Evolutionary conservation across 176 grass and related monocot genomes (phyloP).

Genomic region (Themeda triandra): DNA sequence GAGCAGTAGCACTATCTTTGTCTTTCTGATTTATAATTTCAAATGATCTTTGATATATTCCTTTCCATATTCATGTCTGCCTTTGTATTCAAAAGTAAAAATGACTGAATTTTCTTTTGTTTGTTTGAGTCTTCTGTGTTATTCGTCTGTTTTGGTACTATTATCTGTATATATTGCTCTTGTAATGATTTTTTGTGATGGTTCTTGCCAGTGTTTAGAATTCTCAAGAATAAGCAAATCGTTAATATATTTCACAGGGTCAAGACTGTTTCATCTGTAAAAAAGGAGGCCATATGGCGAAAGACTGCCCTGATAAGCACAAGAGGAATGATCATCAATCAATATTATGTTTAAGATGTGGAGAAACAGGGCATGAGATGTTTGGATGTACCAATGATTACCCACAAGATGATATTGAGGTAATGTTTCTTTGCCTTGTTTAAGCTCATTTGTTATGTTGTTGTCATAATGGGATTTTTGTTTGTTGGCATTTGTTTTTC

Average conservation of each 20-base stretch:
- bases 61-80: background rate
- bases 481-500: background rate
- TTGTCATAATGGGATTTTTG: background rate
- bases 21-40: background rate
- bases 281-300: conserved; percentile 82
- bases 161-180: background rate
- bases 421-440: conserved; percentile 21
- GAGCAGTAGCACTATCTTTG: background rate
- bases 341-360: conserved; percentile 76
- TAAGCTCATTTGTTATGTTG: conserved; percentile 1
- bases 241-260: conserved; percentile 46
- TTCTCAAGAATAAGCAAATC: conserved; percentile 9
- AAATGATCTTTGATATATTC: background rate
- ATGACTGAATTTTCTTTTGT: background rate
- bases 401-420: conserved; percentile 70
- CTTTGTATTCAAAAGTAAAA: background rate
- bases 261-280: conserved; percentile 94
- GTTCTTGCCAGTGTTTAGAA: background rate
- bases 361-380: conserved; percentile 79
- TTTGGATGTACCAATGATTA: conserved; percentile 76
- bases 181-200: background rate
- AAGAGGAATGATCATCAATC: conserved; percentile 52
- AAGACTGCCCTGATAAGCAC: conserved; percentile 87
- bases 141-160: background rate
- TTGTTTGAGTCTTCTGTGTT: background rate